Conservation (phyloP, 441 rosid species). For the Isatis lusitanica region DNA sequence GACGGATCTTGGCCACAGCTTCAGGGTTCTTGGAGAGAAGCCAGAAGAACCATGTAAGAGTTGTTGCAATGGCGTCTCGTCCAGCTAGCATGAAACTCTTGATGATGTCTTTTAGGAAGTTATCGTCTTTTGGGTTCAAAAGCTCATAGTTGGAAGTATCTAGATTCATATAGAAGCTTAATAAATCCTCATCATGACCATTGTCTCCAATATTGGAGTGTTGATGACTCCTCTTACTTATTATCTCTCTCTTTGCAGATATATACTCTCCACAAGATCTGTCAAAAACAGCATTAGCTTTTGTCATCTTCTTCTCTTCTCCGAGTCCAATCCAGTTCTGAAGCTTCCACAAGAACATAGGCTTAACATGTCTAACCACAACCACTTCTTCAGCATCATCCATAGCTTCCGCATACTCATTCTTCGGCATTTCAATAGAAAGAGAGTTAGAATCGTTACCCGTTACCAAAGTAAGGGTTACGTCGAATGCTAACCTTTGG, state of each 20-base stretch:
- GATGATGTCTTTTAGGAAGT: conserved; percentile 45
- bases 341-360: conserved; percentile 30
- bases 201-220: background rate
- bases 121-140: conserved; percentile 23
- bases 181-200: conserved; percentile 28
- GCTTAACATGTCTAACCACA: conserved; percentile 32
- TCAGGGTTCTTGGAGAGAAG: conserved; percentile 40
- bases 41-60: conserved; percentile 48
- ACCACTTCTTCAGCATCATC: conserved; percentile 34
- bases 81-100: conserved; percentile 42
- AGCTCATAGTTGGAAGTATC: conserved; percentile 17
- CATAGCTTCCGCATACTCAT: conserved; percentile 32
- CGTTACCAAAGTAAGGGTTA: conserved; percentile 38
- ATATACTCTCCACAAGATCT: conserved; percentile 21
- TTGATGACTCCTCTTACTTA: background rate
- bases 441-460: conserved; percentile 43
- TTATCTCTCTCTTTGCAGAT: conserved; percentile 15
- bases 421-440: conserved; percentile 32
- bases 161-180: conserved; percentile 31
- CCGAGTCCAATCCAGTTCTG: conserved; percentile 33
- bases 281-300: conserved; percentile 27
- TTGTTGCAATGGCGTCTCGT: conserved; percentile 44
- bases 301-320: conserved; percentile 36
- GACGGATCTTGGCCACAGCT: conserved; percentile 41
- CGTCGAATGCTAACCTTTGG: conserved; percentile 47